Percentiles rank a stretch among this genome's conserved stretches.
These are phyloP conservation scores for Phaeosphaeriaceae sp. DNA, from an alignment of 2,329 filamentous ascomycete genomes.

Conservation along the genomic window DNA sequence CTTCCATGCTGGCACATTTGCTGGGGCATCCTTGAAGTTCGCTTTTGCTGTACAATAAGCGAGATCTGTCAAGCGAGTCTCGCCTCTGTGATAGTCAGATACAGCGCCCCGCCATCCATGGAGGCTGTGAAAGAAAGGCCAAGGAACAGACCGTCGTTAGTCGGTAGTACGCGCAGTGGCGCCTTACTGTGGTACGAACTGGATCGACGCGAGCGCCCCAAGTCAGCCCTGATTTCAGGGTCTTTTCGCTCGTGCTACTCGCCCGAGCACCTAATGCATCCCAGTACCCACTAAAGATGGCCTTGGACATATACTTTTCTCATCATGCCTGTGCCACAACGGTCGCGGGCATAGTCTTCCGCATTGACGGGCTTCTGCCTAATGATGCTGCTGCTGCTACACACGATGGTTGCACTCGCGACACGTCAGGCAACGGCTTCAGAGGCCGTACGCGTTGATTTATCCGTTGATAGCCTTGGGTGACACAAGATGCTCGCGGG, in stretches of 20 bases:
- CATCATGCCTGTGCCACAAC: not conserved
- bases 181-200: slow-evolving; percentile 16
- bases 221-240: slow-evolving; percentile 23
- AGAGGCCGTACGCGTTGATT: slow-evolving; percentile 27
- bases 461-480: slow-evolving; percentile 26
- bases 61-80: slow-evolving; percentile 10
- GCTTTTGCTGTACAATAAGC: slow-evolving; percentile 19
- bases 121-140: not conserved
- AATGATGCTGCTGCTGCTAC: slow-evolving; percentile 28
- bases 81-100: not conserved
- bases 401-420: slow-evolving; percentile 29
- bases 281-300: slow-evolving; percentile 1
- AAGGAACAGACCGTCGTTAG: not conserved
- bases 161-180: not conserved
- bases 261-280: not conserved
- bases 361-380: slow-evolving; percentile 13
- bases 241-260: slow-evolving; percentile 22
- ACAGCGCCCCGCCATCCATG: not conserved
- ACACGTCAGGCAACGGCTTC: slow-evolving; percentile 26
- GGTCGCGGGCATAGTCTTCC: slow-evolving; percentile 5
- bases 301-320: not conserved
- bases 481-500: slow-evolving; percentile 19
- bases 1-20: slow-evolving; percentile 24
- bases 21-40: slow-evolving; percentile 30
- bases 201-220: slow-evolving; percentile 14